A percentile compares a stretch with the other conserved stretches of the same genome.
Conservation (phyloP, 176 grass and related monocot species). For the Musa schizocarpa region DNA sequence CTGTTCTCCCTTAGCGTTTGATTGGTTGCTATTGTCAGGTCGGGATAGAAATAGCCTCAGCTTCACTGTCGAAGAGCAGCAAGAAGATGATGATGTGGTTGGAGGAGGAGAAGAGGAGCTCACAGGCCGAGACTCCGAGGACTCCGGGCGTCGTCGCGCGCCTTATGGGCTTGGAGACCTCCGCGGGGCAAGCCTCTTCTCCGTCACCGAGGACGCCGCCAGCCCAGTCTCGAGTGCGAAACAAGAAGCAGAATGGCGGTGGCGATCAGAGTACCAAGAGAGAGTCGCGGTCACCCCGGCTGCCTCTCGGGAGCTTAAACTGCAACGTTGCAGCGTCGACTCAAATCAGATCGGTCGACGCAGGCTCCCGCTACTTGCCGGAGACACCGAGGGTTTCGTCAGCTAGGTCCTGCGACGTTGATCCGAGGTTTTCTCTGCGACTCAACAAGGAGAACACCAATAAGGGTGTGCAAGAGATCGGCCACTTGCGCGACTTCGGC, state of each 20-base stretch:
- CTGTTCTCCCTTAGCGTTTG: not conserved
- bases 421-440: constrained; percentile 51
- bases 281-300: constrained; percentile 16
- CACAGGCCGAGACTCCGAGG: not conserved
- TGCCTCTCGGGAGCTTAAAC: constrained; percentile 56
- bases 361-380: not conserved
- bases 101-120: not conserved
- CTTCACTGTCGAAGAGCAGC: not conserved
- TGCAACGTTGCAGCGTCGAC: constrained; percentile 31
- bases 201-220: constrained; percentile 22
- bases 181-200: not conserved
- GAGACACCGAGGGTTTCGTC: constrained; percentile 36
- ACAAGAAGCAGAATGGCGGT: not conserved
- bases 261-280: constrained; percentile 30
- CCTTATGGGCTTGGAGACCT: not conserved
- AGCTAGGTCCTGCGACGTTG: constrained; percentile 30
- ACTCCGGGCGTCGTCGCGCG: constrained; percentile 2
- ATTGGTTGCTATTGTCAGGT: not conserved
- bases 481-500: constrained; percentile 22
- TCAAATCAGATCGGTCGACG: constrained; percentile 1
- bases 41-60: not conserved
- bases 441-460: constrained; percentile 31
- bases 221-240: constrained; percentile 26
- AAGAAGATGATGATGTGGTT: not conserved
- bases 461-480: not conserved